Conservation (phyloP, 148 eudicot genomes). For the Spergularia bocconei region DNA sequence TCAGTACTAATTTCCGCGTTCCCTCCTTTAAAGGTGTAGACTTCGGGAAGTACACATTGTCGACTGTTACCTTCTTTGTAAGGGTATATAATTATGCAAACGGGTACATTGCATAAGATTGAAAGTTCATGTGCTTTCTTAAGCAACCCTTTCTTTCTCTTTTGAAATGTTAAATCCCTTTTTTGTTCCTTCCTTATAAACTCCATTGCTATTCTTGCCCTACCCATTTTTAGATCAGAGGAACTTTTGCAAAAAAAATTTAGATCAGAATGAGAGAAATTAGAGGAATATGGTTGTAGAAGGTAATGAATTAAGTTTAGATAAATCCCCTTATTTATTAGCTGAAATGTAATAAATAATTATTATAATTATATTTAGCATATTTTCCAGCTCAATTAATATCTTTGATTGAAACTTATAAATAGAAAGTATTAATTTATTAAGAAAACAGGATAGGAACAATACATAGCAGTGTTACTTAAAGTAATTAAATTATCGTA, state of each 20-base stretch:
- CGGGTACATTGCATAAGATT: slow-evolving; percentile 26
- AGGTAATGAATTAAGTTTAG: slow-evolving; percentile 1
- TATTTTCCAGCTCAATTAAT: not conserved
- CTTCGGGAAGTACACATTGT: slow-evolving; percentile 11
- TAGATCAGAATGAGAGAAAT: not conserved
- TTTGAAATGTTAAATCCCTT: slow-evolving; percentile 23
- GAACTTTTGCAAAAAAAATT: not conserved
- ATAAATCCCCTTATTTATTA: not conserved
- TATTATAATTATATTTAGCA: not conserved
- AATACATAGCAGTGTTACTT: not conserved
- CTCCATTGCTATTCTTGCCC: slow-evolving; percentile 26
- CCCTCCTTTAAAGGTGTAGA: slow-evolving; percentile 8
- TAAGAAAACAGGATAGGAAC: not conserved
- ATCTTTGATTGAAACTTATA: not conserved
- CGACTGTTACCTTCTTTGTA: not conserved
- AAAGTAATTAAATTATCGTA: not conserved
- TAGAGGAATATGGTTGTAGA: not conserved
- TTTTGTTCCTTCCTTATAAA: slow-evolving; percentile 17
- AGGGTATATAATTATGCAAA: slow-evolving; percentile 31
- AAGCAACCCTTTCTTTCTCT: slow-evolving; percentile 26
- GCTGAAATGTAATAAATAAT: not conserved
- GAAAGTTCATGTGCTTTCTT: slow-evolving; percentile 36
- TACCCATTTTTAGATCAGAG: slow-evolving; percentile 21
- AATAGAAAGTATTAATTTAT: not conserved
- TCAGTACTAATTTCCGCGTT: not conserved